A percentile compares a stretch with the other conserved stretches of the same genome.
Evolutionary conservation across 1,284 basidiomycete genomes (phyloP).

Genomic region (Ganoderma sp.): DNA sequence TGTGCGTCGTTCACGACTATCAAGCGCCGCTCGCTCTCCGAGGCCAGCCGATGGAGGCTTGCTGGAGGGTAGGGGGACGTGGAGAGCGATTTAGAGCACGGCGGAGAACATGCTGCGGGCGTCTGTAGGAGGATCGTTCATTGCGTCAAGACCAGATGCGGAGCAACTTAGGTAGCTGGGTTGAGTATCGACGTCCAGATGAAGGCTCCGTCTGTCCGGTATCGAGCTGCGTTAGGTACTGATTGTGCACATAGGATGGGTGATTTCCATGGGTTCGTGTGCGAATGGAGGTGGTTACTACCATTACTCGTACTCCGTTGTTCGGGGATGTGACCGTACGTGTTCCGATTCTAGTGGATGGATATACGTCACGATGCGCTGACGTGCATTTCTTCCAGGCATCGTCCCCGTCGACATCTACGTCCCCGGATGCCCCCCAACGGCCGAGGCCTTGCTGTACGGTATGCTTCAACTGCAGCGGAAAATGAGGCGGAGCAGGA

Average conservation of each 20-base stretch:
- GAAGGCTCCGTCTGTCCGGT: neutral
- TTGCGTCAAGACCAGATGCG: neutral
- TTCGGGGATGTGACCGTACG: slow-evolving; percentile 97
- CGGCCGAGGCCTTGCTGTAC: slow-evolving; percentile 92
- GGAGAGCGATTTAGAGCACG: neutral
- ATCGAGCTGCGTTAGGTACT: neutral
- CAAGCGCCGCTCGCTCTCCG: neutral
- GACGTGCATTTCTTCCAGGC: slow-evolving; percentile 47
- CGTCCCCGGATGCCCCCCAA: slow-evolving; percentile 93
- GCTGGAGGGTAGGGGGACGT: neutral
- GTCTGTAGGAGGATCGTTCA: neutral
- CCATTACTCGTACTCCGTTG: slow-evolving; percentile 98
- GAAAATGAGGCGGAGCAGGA: slow-evolving; percentile 93
- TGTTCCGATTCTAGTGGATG: slow-evolving; percentile 28
- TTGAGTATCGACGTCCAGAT: neutral
- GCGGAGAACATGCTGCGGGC: neutral
- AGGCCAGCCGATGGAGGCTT: neutral
- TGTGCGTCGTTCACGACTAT: neutral
- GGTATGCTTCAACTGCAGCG: slow-evolving; percentile 96
- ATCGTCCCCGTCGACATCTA: slow-evolving; percentile 99
- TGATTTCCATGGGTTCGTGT: slow-evolving; percentile 99
- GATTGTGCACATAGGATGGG: slow-evolving; percentile 73
- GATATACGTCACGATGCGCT: slow-evolving; percentile 11
- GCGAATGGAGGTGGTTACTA: slow-evolving; percentile 99
- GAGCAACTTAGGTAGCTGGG: neutral